Base-by-base conservation (phyloP, 495 filamentous ascomycete genomes). In the Clohesyomyces aquaticus region DNA sequence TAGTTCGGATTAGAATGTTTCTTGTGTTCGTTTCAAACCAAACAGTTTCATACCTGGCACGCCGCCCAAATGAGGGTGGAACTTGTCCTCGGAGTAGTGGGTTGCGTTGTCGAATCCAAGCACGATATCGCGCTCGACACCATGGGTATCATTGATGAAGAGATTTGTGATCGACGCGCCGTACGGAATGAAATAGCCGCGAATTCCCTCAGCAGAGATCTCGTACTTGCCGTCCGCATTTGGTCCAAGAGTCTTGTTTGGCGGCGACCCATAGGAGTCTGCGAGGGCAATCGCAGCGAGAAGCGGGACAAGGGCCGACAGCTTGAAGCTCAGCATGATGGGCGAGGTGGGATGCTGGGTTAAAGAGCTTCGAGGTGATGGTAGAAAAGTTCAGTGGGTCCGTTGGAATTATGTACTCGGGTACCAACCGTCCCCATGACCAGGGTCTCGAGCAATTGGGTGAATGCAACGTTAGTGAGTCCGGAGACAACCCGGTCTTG, bases 71-170 rank as follows among this genome's bases (percentile, higher is more conserved):
- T 87, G 90, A 50, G 88, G 89, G 76, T 90, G 88, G 53, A 83
- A 80, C 38, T 74, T 75, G 67, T 93, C 89, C 32, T 83, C 75
- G 8, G 79, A 70, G 72, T 94, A 96, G 55, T 88, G 80, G 38
- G 74, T 84, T 22, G 88, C 87, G 68, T 93, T 88, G 72, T 94
- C 90, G 65, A 88, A 94, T 42, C 91, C 91, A 22, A 86, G 83
- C 16, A 92, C 82, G 26, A 94, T 79, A 74, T 94, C 91, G 61
- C 73, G 65, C 57, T 72, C 67, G 38, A 70, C 59, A 55, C 89
- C 90, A 60, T 86, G 71, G 52, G 84, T 83, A 75, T 93, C 90
- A 35, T 86, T 83, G 71, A 96, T 82, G 66, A 87, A 79, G 27
- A 95, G 77, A 50, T 90, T 88, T 32, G 87, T 84, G 55, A 95